phyloP scores from a whole-genome alignment of 306 rosid genomes.

The Luffa aegyptiaca region DNA sequence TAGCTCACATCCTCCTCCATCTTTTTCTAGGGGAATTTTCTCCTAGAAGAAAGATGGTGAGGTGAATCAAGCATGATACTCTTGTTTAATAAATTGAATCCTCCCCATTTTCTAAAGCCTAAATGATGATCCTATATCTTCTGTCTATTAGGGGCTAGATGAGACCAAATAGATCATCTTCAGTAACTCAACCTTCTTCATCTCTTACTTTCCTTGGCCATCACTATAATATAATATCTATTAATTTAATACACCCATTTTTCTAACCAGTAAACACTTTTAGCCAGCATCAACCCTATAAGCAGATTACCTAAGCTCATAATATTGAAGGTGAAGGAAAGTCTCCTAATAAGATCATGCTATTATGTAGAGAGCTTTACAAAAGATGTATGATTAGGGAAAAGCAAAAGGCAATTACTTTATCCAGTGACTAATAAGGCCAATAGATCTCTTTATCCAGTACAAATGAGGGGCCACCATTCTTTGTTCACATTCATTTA shows the following conservation, averaged over 20 bases:
- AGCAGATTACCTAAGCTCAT: background rate
- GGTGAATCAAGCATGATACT: background rate
- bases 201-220: background rate
- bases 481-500: conserved; percentile 22
- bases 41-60: background rate
- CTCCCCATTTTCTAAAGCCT: background rate
- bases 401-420: conserved; percentile 16
- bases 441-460: conserved; percentile 18
- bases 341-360: conserved; percentile 8
- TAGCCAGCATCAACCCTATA: background rate
- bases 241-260: background rate
- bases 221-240: background rate
- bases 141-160: background rate
- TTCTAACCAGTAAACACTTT: background rate
- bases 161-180: background rate
- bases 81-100: background rate
- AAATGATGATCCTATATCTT: background rate
- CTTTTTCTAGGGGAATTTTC: background rate
- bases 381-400: conserved; percentile 14
- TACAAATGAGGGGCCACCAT: conserved; percentile 20
- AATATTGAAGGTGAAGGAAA: conserved; percentile 13
- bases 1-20: too few relatives aligned
- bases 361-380: conserved; percentile 4
- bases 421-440: conserved; percentile 12
- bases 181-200: background rate